Percentiles rank a stretch among this genome's conserved stretches.
Conservation (phyloP, 2,329 filamentous ascomycete species). For the Alternaria gaisen region DNA sequence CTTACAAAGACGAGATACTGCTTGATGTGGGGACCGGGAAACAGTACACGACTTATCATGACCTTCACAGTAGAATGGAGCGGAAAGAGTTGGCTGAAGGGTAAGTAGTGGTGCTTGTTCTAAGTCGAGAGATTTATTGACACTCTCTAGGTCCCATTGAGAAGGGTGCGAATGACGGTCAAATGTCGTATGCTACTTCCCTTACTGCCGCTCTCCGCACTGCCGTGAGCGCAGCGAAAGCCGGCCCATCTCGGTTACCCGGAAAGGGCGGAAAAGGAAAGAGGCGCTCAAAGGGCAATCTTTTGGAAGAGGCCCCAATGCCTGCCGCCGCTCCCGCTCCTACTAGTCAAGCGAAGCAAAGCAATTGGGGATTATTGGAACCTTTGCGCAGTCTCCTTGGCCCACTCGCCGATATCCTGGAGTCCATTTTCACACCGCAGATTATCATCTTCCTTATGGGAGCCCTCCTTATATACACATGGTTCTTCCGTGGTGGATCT, state of each 20-base stretch:
- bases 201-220: slow-evolving; percentile 77
- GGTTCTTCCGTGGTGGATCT: slow-evolving; percentile 48
- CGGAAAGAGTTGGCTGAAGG: slow-evolving; percentile 97
- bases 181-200: slow-evolving; percentile 82
- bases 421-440: slow-evolving; percentile 77
- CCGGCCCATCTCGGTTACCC: slow-evolving; percentile 55
- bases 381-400: slow-evolving; percentile 75
- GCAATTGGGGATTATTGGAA: slow-evolving; percentile 80
- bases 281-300: slow-evolving; percentile 65
- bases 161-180: slow-evolving; percentile 91
- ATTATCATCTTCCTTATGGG: slow-evolving; percentile 79
- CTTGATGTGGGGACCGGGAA: slow-evolving; percentile 88
- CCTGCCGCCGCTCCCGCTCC: slow-evolving; percentile 46
- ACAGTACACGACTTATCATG: slow-evolving; percentile 83
- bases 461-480: slow-evolving; percentile 55
- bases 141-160: slow-evolving; percentile 80
- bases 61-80: slow-evolving; percentile 95
- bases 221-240: slow-evolving; percentile 73
- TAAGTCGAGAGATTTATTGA: slow-evolving; percentile 16
- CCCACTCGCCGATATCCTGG: slow-evolving; percentile 73
- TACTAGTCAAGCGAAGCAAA: slow-evolving; percentile 41
- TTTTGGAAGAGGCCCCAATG: slow-evolving; percentile 55
- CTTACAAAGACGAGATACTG: slow-evolving; percentile 94
- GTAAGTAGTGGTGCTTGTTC: slow-evolving; percentile 59
- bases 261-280: slow-evolving; percentile 61